Base-by-base conservation (phyloP, 2,329 filamentous ascomycete species). In the Blastomyces gilchristii region DNA sequence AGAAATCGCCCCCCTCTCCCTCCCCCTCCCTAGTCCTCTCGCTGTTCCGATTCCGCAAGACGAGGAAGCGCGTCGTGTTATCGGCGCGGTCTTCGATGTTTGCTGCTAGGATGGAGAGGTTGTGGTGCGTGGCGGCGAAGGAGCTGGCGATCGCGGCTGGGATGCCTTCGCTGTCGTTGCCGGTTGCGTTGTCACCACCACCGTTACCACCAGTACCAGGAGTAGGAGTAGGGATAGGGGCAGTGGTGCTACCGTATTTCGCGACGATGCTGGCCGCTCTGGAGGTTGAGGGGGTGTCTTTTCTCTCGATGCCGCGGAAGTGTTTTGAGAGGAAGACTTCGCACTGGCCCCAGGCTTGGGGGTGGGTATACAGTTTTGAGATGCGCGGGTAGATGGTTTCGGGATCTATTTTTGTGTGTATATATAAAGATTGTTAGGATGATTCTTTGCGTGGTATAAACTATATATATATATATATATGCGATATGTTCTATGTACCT, bases 271-370 rank as follows among this genome's bases (percentile, higher is more conserved):
- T 86, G 0, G 92, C 93, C 0, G 90, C 94, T 67, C 86, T 87
- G 68, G 88, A 92, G 6, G 94, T 99, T 37, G 89, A 94, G 65
- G 86, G 88, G 53, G 90, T 87, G 72, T 97, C 92, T 64, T 93
- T 84, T 61, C 87, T 83, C 77, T 96, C 90, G n/a, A 87, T 81
- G 54, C 84, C 84, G 68, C 86, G 86, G 65, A 96, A 83, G 69
- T 89, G 80, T 37, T 81, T 79, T 9, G 82, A 80, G 34, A 97
- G 82, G 75, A 96, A 96, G 9, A 72, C 75, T 54, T 86, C 86
- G 76, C 92, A 97, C 77, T 99, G 94, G 34, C 91, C 91, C 81
- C 94, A 96, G 37, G 91, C 94, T 76, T 99, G 94, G 11, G 93
- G 92, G 76, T 99, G 94, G 31, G 90, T 94, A 78, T 96, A 96